Evolutionary conservation across 2,329 filamentous ascomycete species (phyloP), one percentile per base, ranked within the genome.

Genomic region (Lizonia empirigonia): DNA sequence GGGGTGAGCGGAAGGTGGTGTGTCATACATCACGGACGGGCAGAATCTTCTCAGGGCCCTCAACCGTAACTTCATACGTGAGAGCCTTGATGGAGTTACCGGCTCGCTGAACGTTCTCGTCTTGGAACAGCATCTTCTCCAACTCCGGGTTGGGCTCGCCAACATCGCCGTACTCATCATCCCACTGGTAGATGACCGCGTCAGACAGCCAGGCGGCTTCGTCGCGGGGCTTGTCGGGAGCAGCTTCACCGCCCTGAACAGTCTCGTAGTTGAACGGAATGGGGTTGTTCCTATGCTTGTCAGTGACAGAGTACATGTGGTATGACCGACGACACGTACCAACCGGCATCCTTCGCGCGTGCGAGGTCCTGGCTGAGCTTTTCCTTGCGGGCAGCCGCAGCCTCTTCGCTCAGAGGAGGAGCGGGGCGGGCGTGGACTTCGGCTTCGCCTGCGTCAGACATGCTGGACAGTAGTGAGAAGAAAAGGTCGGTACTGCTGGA

Each of bases 141-240:
- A 99, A 82, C 38, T 85, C 82, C 0, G 81, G 77, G 44, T 86
- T 82, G 40, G 78, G 78, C 0, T 91, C 91, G 6, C 88, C 93
- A 45, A 99, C 79, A 32, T 97, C 93, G 2, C 93, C 94, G 60
- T 82, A 89, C 2, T 96, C 90, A 9, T 91, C 91, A 15, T 85
- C 81, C 88, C 89, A 97, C 65, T 92, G 84, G 63, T 97, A 97
- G 34, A 88, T 79, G 0, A 69, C 75, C n/a, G 85, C 86, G 46
- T 82, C 82, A 29, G 77, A 77, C 42, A 78, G 77, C 83, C 78
- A 85, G 3, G 36, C 32, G 3, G 41, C 59, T 2, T 37, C 48
- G 6, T 74, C 69, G 22, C 56, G 59, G 19, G 51, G 55, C 24
- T 64, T 60, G 2, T 63, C 61, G 0, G 50, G 48, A 39, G 44